A percentile compares a stretch with the other conserved stretches of the same genome.
Conservation (phyloP, 371 early-diverging fungal genomes). For the Phascolomyces articulosus region DNA sequence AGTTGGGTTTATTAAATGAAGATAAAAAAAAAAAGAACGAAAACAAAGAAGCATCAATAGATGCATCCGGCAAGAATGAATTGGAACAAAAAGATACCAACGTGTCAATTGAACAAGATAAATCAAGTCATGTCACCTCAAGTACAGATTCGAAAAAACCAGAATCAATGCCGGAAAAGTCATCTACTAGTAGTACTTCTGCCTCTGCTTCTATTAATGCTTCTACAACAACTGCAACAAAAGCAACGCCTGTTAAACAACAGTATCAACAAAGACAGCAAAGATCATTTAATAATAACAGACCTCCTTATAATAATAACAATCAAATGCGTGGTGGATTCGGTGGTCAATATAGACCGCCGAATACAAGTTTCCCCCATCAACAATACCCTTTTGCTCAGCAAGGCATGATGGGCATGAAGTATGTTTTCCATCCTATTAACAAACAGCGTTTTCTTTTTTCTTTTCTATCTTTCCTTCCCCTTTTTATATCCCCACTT, state of each 20-base stretch:
- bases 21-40: not conserved
- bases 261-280: not conserved
- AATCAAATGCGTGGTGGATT: not conserved
- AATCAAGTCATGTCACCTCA: not conserved
- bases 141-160: too few relatives aligned
- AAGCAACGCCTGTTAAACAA: not conserved
- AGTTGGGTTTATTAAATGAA: conserved; percentile 6
- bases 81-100: not conserved
- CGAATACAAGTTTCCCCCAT: not conserved
- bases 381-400: conserved; percentile 11
- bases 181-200: too few relatives aligned
- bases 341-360: not conserved
- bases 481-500: not conserved
- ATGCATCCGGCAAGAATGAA: not conserved
- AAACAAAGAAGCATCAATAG: not conserved
- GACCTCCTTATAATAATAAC: not conserved
- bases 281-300: not conserved
- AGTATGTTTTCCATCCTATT: conserved; percentile 16
- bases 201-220: not conserved
- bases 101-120: not conserved
- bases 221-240: not conserved
- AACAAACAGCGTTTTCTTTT: too few relatives aligned
- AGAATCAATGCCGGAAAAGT: too few relatives aligned
- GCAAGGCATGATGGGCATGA: conserved; percentile 15
- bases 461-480: not conserved